Evolutionary conservation across 1,284 basidiomycete species (phyloP).

Genomic region (Rugosomyces carneus): DNA sequence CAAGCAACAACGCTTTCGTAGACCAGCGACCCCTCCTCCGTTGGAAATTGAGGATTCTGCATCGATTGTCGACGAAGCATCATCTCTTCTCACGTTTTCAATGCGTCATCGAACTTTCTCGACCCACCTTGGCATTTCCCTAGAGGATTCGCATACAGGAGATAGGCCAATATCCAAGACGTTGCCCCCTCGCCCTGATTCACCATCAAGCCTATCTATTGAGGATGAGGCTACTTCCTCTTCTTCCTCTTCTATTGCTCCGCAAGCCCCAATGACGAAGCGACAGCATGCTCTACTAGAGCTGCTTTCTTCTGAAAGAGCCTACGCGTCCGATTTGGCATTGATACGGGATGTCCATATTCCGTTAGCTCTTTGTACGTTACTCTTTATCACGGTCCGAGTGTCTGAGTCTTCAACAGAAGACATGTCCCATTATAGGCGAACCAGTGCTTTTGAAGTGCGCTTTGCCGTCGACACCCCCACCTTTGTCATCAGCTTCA

Average conservation of each 20-base stretch:
- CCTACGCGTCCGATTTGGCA: slow-evolving; percentile 84
- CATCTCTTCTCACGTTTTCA: slow-evolving; percentile 19
- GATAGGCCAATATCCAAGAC: slow-evolving; percentile 17
- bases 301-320: slow-evolving; percentile 76
- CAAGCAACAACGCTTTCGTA: slow-evolving; percentile 13
- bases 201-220: slow-evolving; percentile 19
- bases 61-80: slow-evolving; percentile 19
- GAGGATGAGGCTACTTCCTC: slow-evolving; percentile 17
- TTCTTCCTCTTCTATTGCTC: slow-evolving; percentile 14
- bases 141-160: slow-evolving; percentile 13
- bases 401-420: not conserved
- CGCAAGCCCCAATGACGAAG: slow-evolving; percentile 45
- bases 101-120: slow-evolving; percentile 22
- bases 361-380: slow-evolving; percentile 63
- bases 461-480: slow-evolving; percentile 23
- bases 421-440: slow-evolving; percentile 25
- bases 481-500: slow-evolving; percentile 32
- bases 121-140: slow-evolving; percentile 13
- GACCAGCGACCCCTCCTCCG: slow-evolving; percentile 21
- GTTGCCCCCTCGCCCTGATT: slow-evolving; percentile 20
- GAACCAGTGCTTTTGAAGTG: slow-evolving; percentile 36
- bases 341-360: slow-evolving; percentile 83
- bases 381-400: slow-evolving; percentile 8
- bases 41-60: slow-evolving; percentile 25
- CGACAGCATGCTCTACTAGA: slow-evolving; percentile 82